Conservation (phyloP, 2,329 filamentous ascomycete species). For the Pseudopyricularia javanii region DNA sequence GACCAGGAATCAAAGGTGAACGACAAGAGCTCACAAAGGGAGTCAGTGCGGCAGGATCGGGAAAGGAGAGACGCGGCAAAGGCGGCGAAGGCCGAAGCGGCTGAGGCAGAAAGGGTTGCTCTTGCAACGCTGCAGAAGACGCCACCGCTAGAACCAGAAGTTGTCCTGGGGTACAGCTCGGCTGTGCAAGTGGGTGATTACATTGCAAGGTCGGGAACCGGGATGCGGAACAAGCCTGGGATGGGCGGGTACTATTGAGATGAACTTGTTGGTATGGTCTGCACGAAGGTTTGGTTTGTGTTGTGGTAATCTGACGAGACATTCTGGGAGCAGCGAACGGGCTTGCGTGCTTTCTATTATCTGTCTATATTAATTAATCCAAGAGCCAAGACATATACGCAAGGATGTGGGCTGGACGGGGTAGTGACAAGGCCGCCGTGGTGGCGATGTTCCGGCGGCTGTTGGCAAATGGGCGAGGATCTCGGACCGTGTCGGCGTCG, state of each 20-base stretch:
- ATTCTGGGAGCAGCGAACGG: no score
- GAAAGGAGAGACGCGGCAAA: background rate
- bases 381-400: no score
- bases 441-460: no score
- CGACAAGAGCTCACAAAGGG: background rate
- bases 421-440: no score
- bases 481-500: no score
- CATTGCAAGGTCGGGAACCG: background rate
- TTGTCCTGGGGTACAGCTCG: background rate
- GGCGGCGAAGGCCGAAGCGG: background rate
- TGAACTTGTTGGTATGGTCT: background rate
- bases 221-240: background rate
- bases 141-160: background rate
- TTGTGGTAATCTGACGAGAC: no score
- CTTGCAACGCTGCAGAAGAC: constrained; percentile 1
- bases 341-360: no score
- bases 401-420: no score
- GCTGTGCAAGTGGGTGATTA: constrained; percentile 2
- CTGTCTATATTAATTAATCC: no score
- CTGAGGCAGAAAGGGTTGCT: constrained; percentile 1
- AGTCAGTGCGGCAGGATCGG: background rate
- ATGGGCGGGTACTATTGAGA: background rate
- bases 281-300: no score
- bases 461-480: no score
- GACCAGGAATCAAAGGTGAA: background rate